phyloP scores from a whole-genome alignment of 2,329 filamentous ascomycete species.

The Epichloe festucae region DNA sequence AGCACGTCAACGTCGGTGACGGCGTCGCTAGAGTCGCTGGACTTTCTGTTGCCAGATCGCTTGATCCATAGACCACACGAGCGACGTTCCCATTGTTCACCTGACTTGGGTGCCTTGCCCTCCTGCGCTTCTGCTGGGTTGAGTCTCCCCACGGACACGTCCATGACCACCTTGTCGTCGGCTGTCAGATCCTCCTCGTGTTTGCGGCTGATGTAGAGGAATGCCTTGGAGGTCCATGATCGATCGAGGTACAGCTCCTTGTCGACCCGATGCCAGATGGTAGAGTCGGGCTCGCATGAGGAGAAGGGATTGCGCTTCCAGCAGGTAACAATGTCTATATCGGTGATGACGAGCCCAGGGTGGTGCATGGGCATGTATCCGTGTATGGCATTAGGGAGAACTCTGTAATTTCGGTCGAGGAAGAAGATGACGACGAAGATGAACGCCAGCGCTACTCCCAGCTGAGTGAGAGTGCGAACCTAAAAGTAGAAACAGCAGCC shows the following conservation, averaged over 20 bases:
- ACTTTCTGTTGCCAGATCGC: slow-evolving; percentile 56
- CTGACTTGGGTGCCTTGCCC: slow-evolving; percentile 17
- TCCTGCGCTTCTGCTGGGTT: slow-evolving; percentile 39
- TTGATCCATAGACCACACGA: slow-evolving; percentile 73
- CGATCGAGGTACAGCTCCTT: slow-evolving; percentile 77
- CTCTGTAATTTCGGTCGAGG: slow-evolving; percentile 78
- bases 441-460: slow-evolving; percentile 50
- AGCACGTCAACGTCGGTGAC: slow-evolving; percentile 76
- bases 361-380: slow-evolving; percentile 78
- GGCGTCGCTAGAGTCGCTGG: slow-evolving; percentile 60
- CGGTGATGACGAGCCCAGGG: slow-evolving; percentile 71
- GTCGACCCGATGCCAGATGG: slow-evolving; percentile 68
- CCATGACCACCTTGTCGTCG: slow-evolving; percentile 67
- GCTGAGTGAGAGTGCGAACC: slow-evolving; percentile 62
- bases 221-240: slow-evolving; percentile 64
- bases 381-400: slow-evolving; percentile 76
- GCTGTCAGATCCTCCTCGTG: slow-evolving; percentile 68
- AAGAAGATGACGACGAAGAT: slow-evolving; percentile 63
- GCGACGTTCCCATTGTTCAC: slow-evolving; percentile 64
- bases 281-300: slow-evolving; percentile 59
- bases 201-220: slow-evolving; percentile 70
- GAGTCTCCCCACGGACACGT: slow-evolving; percentile 60
- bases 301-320: slow-evolving; percentile 62
- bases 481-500: slow-evolving; percentile 19
- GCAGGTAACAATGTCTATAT: slow-evolving; percentile 68